Evolutionary conservation across 1,284 basidiomycete species (phyloP).

Genomic region (Trichosporon sp.): DNA sequence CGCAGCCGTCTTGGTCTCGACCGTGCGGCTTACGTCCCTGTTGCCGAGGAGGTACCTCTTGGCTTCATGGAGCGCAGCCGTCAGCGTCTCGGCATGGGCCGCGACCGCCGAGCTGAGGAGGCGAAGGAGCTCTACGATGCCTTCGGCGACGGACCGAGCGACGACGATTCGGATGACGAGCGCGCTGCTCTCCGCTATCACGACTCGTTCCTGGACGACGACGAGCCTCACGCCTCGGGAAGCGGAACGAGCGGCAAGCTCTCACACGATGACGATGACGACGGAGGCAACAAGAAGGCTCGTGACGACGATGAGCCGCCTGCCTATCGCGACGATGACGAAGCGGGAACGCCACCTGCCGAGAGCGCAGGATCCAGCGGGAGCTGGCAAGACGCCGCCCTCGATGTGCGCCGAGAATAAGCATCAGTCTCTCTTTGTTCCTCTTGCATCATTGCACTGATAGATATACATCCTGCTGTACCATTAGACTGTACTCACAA

Average conservation of each 20-base stretch:
- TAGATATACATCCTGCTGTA: background rate
- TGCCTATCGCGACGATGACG: constrained; percentile 28
- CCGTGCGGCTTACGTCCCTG: constrained; percentile 60
- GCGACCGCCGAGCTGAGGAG: constrained; percentile 48
- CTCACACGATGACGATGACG: constrained; percentile 3
- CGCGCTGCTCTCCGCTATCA: constrained; percentile 41
- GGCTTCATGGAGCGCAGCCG: constrained; percentile 52
- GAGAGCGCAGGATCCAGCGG: constrained; percentile 24
- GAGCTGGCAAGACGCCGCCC: constrained; percentile 45
- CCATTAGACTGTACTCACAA: constrained; percentile 1
- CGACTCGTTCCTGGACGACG: constrained; percentile 47
- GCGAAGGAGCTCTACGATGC: constrained; percentile 81
- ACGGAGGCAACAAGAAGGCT: background rate
- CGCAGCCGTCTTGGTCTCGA: constrained; percentile 24
- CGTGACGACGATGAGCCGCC: constrained; percentile 7
- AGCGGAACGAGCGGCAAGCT: constrained; percentile 6
- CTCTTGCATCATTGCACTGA: background rate
- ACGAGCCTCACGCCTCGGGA: constrained; percentile 18
- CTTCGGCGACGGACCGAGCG: constrained; percentile 62
- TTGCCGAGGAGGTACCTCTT: constrained; percentile 70
- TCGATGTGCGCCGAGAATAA: constrained; percentile 25
- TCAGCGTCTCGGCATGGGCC: constrained; percentile 35
- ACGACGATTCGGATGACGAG: constrained; percentile 35
- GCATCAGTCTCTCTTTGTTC: background rate
- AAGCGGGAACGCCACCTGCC: constrained; percentile 7